A percentile compares a stretch with the other conserved stretches of the same genome.
phyloP scores from a whole-genome alignment of 140 eudicot species.

The Ambrosia hybrid region DNA sequence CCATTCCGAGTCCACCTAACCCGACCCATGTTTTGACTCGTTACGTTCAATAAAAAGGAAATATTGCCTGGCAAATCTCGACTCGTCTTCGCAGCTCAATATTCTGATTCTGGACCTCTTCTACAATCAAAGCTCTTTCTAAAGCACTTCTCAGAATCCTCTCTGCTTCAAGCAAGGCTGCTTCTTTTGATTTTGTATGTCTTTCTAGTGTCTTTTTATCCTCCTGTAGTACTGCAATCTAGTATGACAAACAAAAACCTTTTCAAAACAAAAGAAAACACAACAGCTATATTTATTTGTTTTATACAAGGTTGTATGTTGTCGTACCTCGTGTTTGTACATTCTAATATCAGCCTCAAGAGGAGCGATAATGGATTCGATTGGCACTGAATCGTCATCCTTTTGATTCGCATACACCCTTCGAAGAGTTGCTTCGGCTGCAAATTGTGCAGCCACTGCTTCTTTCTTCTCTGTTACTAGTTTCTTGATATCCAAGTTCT shows the following conservation, averaged over 20 bases:
- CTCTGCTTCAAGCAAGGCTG: conserved; percentile 88
- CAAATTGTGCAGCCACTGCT: conserved; percentile 88
- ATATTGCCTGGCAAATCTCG: conserved; percentile 73
- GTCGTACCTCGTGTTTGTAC: conserved; percentile 69
- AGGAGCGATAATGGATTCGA: conserved; percentile 88
- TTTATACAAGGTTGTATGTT: neutral
- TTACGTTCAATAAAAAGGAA: neutral
- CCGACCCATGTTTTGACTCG: neutral
- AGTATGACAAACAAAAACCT: conserved; percentile 22
- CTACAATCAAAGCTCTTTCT: conserved; percentile 85
- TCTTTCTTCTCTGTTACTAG: conserved; percentile 73
- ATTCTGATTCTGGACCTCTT: conserved; percentile 90
- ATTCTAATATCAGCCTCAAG: conserved; percentile 82
- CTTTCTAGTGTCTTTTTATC: conserved; percentile 84
- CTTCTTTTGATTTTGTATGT: conserved; percentile 79
- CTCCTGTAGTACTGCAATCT: conserved; percentile 69
- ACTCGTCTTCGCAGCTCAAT: conserved; percentile 76
- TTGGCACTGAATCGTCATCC: conserved; percentile 67
- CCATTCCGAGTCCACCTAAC: neutral
- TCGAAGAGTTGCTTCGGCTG: conserved; percentile 90
- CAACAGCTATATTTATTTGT: neutral
- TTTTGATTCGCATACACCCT: conserved; percentile 78
- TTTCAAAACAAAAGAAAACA: neutral
- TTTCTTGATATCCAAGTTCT: conserved; percentile 85
- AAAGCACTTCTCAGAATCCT: conserved; percentile 82